A percentile compares a stretch with the other conserved stretches of the same genome.
These are phyloP conservation scores for Ganoderma sp. DNA, from an alignment of 1,284 basidiomycete species.

Conservation along the genomic window DNA sequence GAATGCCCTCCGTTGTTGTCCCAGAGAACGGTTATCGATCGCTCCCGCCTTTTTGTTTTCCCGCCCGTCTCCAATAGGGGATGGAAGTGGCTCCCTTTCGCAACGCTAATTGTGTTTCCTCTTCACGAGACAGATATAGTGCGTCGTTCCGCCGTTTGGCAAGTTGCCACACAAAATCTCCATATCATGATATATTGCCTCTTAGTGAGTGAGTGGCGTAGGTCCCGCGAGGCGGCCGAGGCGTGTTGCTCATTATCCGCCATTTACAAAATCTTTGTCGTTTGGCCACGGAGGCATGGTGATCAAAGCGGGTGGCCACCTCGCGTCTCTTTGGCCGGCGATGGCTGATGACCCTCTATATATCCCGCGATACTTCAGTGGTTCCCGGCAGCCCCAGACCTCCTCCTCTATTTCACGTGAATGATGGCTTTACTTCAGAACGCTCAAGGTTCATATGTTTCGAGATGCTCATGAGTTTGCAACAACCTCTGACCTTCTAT, in stretches of 20 bases:
- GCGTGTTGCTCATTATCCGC: neutral
- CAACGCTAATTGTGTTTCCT: neutral
- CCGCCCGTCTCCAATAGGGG: neutral
- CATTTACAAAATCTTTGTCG: neutral
- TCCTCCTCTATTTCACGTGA: neutral
- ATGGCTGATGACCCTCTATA: neutral
- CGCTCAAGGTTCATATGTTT: neutral
- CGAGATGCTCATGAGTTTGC: neutral
- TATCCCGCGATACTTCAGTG: neutral
- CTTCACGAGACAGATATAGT: neutral
- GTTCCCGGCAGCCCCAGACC: neutral
- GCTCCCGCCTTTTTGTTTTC: neutral
- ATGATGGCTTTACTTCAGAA: neutral
- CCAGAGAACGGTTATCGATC: neutral
- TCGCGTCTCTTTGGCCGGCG: neutral
- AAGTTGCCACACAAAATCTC: neutral
- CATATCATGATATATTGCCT: neutral
- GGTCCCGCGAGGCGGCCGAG: neutral
- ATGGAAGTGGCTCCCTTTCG: neutral
- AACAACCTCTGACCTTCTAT: neutral
- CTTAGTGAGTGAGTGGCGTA: neutral
- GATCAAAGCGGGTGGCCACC: neutral
- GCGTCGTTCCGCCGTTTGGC: neutral
- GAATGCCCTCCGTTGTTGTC: neutral
- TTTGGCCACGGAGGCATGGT: conserved; percentile 1